Conservation (phyloP, 73 alveolate species). For the Symbiodinium natans region DNA sequence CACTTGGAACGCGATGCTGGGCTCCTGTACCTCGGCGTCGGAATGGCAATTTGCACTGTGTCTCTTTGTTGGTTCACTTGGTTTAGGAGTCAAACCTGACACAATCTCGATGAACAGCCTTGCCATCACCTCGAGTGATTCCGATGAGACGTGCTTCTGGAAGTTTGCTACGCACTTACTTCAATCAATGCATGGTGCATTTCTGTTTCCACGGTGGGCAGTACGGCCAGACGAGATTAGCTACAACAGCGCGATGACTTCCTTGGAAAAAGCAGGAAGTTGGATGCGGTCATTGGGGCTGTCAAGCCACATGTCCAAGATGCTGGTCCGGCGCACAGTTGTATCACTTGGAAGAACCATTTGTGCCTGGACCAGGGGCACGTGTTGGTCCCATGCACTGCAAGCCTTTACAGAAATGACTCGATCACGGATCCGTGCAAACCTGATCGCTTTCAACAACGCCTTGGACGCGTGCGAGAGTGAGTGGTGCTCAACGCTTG, state of each 20-base stretch:
- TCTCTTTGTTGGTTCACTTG: neutral
- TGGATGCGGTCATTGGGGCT: neutral
- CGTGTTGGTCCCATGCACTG: neutral
- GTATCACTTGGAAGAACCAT: neutral
- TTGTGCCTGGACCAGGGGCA: neutral
- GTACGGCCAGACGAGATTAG: neutral
- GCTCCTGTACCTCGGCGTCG: neutral
- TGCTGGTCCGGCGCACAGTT: neutral
- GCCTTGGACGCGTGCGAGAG: constrained; percentile 57
- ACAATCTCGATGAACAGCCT: neutral
- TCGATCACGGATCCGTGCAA: neutral
- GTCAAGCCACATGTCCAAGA: neutral
- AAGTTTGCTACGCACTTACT: neutral
- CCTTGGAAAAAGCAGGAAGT: neutral
- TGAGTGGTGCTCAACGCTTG: neutral
- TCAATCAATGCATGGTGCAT: too few relatives aligned
- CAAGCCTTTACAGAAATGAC: neutral
- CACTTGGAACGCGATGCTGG: neutral
- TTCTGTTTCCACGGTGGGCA: neutral
- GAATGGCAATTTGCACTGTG: neutral
- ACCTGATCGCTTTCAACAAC: constrained; percentile 38
- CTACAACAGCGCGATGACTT: neutral
- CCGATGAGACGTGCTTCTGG: neutral
- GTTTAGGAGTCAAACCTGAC: neutral
- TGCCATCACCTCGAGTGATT: neutral